A percentile compares a stretch with the other conserved stretches of the same genome.
Evolutionary conservation across 2,329 filamentous ascomycete genomes (phyloP).

Genomic region (Epichloe sibirici): DNA sequence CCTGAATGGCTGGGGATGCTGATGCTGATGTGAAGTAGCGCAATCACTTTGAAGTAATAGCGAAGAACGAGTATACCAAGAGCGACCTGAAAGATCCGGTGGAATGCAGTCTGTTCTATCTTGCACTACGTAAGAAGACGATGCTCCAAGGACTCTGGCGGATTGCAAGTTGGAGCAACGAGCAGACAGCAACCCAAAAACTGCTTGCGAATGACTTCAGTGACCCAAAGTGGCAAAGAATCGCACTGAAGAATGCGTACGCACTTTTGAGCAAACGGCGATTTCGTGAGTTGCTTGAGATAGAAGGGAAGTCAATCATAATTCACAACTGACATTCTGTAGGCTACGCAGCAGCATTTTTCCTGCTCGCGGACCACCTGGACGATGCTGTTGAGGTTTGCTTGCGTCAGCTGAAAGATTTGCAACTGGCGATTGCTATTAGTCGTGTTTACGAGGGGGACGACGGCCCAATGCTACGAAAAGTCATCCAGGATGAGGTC

Average conservation of each 20-base stretch:
- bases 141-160: slow-evolving; percentile 88
- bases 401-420: slow-evolving; percentile 73
- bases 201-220: slow-evolving; percentile 85
- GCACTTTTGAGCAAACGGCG: slow-evolving; percentile 81
- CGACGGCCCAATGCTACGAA: slow-evolving; percentile 57
- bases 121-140: slow-evolving; percentile 82
- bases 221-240: slow-evolving; percentile 75
- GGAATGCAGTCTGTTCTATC: slow-evolving; percentile 82
- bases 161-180: slow-evolving; percentile 80
- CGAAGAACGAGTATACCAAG: slow-evolving; percentile 85
- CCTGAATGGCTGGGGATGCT: background rate
- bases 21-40: slow-evolving; percentile 15
- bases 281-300: slow-evolving; percentile 47
- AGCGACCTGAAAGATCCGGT: slow-evolving; percentile 79
- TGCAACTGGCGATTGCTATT: slow-evolving; percentile 82
- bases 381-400: slow-evolving; percentile 80
- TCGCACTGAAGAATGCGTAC: slow-evolving; percentile 92
- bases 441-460: slow-evolving; percentile 83
- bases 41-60: slow-evolving; percentile 77
- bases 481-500: slow-evolving; percentile 68
- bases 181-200: slow-evolving; percentile 68
- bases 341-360: slow-evolving; percentile 95
- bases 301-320: background rate
- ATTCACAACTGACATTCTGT: background rate
- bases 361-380: slow-evolving; percentile 75